Conservation (phyloP, 2,329 filamentous ascomycete genomes). For the Ceratocystiopsis sp. region DNA sequence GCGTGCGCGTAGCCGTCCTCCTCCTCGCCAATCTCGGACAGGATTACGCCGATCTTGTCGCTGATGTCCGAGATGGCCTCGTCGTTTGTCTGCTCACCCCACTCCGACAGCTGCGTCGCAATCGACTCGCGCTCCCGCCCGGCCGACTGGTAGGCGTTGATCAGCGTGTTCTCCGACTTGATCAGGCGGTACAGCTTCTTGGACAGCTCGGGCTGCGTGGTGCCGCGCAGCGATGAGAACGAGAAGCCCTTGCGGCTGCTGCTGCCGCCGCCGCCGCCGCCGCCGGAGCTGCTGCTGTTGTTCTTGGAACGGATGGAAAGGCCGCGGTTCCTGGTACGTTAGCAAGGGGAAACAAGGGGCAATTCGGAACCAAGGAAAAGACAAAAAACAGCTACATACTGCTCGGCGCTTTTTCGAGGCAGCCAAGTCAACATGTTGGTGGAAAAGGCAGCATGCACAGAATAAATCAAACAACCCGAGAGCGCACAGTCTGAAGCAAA, state of each 20-base stretch:
- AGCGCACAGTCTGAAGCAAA: not conserved
- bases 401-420: slow-evolving; percentile 7
- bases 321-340: slow-evolving; percentile 46
- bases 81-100: slow-evolving; percentile 84
- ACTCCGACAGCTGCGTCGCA: slow-evolving; percentile 82
- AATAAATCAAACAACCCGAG: not conserved
- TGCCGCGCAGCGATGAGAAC: slow-evolving; percentile 71
- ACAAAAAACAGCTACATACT: slow-evolving; percentile 2
- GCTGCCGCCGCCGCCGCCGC: slow-evolving; percentile 8
- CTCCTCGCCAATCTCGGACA: slow-evolving; percentile 86
- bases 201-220: slow-evolving; percentile 72
- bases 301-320: slow-evolving; percentile 57
- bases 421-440: slow-evolving; percentile 7
- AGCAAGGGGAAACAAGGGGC: not conserved
- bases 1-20: slow-evolving; percentile 78
- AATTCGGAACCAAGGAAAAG: not conserved
- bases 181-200: slow-evolving; percentile 82
- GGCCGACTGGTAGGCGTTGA: slow-evolving; percentile 68
- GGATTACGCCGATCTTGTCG: slow-evolving; percentile 86
- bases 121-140: slow-evolving; percentile 71
- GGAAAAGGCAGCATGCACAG: not conserved
- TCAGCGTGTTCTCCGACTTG: slow-evolving; percentile 84
- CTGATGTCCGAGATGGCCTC: slow-evolving; percentile 77
- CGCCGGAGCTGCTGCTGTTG: slow-evolving; percentile 2
- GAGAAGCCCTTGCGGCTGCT: slow-evolving; percentile 47